Base-by-base conservation (phyloP, 805 yeast species). In the Schwanniomyces sp. region DNA sequence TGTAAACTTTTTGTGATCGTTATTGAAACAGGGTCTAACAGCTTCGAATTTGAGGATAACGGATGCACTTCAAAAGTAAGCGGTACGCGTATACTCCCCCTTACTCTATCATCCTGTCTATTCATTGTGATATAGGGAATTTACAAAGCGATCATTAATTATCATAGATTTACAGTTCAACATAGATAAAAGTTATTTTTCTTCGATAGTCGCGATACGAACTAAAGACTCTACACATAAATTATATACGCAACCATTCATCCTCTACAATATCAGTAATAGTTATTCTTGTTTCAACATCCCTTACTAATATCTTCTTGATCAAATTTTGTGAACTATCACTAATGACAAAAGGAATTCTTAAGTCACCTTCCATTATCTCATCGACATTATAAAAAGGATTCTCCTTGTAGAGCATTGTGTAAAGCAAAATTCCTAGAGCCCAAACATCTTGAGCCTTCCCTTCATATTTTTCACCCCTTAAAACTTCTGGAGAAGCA, bases 361-460 rank as follows among this genome's bases (percentile, higher is more conserved):
- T 77, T 51, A 91, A 67, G 41, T 86, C 91, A 1, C 96, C 96
- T 54, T 90, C 96, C 81, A 91, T 82, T 45, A 94, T 94, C 64
- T 91, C 98, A 65, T 92, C 97, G 42, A 91, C 95, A 62, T 89
- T 91, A 65, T 90, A 89, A 59, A 92, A 94, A 7, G 99, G 99
- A 58, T 92, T 91, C 62, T 94, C 98, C 62, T 91, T 89, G 74
- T 86, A 94, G 6, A 92, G 76, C 60, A 94, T 80, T 0, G 97
- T 94, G 68, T 91, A 94, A 18, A 94, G 71, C 48, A 94, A 71
- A 18, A 94, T 88, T 2, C 99, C 99, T 61, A 92, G 75, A 0
- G 98, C 96, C 99, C 99, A 94, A 2, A 91, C 85, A 67, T 94
- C 99, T 65, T 94, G 99, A 3, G 96, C 92, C 62, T 82, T 86